Evolutionary conservation across 805 yeast species (phyloP).

Genomic region (Peterozyma xylosa): DNA sequence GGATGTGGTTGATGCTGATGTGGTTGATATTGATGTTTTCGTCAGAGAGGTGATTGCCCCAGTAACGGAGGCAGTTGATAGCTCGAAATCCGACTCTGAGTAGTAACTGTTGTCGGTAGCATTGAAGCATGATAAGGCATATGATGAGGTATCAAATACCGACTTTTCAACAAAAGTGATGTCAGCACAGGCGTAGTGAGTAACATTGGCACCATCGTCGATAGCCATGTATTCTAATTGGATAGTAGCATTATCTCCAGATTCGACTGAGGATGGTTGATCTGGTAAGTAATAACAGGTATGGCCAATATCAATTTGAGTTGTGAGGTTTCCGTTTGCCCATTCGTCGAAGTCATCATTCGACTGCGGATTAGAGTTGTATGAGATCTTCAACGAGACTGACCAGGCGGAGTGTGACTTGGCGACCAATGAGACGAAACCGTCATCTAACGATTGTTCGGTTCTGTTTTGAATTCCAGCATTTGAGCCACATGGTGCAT

Average conservation of each 20-base stretch:
- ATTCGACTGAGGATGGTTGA: constrained; percentile 24
- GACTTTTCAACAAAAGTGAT: constrained; percentile 32
- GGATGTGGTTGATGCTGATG: constrained; percentile 9
- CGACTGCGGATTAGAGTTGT: constrained; percentile 28
- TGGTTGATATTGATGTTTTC: constrained; percentile 4
- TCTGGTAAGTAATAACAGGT: constrained; percentile 39
- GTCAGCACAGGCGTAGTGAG: constrained; percentile 40
- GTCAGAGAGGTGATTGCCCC: constrained; percentile 1
- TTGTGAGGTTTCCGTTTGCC: constrained; percentile 29
- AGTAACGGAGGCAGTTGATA: constrained; percentile 14
- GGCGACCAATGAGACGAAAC: constrained; percentile 37
- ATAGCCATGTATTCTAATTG: constrained; percentile 37
- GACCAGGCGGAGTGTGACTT: constrained; percentile 31
- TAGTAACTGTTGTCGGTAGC: constrained; percentile 31
- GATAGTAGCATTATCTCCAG: constrained; percentile 36
- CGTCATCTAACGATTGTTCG: constrained; percentile 38
- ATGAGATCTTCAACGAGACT: constrained; percentile 31
- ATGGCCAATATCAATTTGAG: constrained; percentile 34
- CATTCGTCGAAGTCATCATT: constrained; percentile 32
- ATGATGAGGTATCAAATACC: constrained; percentile 26
- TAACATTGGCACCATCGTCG: constrained; percentile 28
- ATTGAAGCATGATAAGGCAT: constrained; percentile 31
- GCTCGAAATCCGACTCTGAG: constrained; percentile 19
- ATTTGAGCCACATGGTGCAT: constrained; percentile 39
- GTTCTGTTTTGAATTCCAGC: constrained; percentile 28